Percentiles rank a stretch among this genome's conserved stretches.
phyloP scores from a whole-genome alignment of 73 alveolate species.

The Paramecium bursaria region DNA sequence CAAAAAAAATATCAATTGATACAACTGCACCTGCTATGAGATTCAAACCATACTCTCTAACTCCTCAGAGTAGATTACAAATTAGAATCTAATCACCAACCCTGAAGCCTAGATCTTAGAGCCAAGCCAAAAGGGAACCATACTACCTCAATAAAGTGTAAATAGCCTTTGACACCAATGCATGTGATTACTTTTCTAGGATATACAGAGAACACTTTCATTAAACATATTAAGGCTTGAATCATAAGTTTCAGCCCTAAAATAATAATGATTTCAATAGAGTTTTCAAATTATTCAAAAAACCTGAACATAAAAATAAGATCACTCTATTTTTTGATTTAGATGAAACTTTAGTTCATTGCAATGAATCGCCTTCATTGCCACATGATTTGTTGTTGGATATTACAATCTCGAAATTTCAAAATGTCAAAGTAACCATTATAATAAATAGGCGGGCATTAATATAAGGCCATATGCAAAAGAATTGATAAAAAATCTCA shows the following conservation, averaged over 20 bases:
- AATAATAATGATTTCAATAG: conserved; percentile 33
- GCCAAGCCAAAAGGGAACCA: conserved; percentile 29
- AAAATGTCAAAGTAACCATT: conserved; percentile 23
- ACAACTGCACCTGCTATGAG: conserved; percentile 1
- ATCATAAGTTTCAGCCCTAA: conserved; percentile 14
- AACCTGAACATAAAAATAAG: conserved; percentile 23
- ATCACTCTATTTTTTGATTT: conserved; percentile 63
- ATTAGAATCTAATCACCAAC: conserved; percentile 4
- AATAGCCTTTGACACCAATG: conserved; percentile 47
- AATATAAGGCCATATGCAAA: conserved; percentile 91
- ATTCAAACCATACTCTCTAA: conserved; percentile 45
- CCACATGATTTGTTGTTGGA: conserved; percentile 58
- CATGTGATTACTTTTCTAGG: conserved; percentile 59
- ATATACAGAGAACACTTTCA: conserved; percentile 65
- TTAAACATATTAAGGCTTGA: conserved; percentile 62
- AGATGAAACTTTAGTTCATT: conserved; percentile 70
- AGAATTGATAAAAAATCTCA: conserved; percentile 82
- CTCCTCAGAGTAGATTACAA: conserved; percentile 44
- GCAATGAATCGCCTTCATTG: conserved; percentile 58
- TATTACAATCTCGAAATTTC: conserved; percentile 40
- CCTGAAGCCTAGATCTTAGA: conserved; percentile 18
- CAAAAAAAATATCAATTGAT: conserved; percentile 34
- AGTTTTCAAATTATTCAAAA: conserved; percentile 16
- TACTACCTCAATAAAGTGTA: conserved; percentile 26
- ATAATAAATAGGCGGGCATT: conserved; percentile 87